These are phyloP conservation scores for Coccomyxa sp. DNA, from an alignment of 139 green algal genomes.

Conservation along the genomic window DNA sequence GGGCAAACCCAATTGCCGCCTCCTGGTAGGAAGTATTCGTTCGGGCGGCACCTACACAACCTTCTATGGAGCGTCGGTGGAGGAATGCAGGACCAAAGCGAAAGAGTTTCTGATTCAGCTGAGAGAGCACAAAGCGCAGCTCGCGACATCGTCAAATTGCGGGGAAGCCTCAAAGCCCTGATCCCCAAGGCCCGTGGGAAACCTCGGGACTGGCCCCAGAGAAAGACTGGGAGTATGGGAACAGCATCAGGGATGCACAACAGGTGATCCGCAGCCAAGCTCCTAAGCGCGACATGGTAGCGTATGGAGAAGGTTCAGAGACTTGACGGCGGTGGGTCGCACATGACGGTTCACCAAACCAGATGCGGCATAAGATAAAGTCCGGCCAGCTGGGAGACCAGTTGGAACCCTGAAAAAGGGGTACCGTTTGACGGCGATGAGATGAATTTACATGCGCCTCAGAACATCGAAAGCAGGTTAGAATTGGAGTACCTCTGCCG, in stretches of 20 bases:
- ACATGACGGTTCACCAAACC: background rate
- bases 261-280: background rate
- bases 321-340: background rate
- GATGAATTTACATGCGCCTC: background rate
- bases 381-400: background rate
- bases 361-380: background rate
- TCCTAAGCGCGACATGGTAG: background rate
- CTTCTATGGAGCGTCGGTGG: background rate
- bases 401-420: background rate
- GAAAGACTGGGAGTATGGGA: background rate
- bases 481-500: background rate
- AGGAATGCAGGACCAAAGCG: background rate
- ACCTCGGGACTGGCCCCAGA: background rate
- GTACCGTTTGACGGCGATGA: background rate
- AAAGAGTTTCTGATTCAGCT: background rate
- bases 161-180: background rate
- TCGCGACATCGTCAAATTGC: background rate
- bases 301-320: background rate
- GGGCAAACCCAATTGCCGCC: background rate
- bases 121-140: background rate
- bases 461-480: constrained; percentile 1
- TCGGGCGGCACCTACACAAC: background rate
- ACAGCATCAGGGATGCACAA: background rate
- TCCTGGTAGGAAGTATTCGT: background rate
- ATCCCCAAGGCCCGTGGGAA: background rate